These are phyloP conservation scores for Botryotinia narcissicola DNA, from an alignment of 2,329 filamentous ascomycete species.

Conservation along the genomic window DNA sequence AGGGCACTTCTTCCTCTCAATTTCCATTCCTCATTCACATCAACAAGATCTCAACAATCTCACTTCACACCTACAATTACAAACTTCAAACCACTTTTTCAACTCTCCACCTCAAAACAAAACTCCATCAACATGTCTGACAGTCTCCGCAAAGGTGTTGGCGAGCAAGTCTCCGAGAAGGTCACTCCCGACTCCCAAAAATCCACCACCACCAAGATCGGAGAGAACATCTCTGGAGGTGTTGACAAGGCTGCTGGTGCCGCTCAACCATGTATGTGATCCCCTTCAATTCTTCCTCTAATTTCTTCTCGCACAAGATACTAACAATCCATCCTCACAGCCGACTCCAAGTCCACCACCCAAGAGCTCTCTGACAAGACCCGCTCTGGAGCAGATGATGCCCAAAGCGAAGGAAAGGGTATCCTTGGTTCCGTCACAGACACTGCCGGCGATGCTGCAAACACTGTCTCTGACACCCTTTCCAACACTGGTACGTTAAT, in stretches of 20 bases:
- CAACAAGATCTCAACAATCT: not conserved
- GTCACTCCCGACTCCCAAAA: constrained; percentile 55
- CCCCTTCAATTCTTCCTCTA: constrained; percentile 20
- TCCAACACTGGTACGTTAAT: constrained; percentile 12
- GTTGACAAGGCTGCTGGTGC: constrained; percentile 47
- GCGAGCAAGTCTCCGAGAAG: constrained; percentile 49
- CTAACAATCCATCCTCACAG: constrained; percentile 18
- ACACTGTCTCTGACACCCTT: constrained; percentile 21
- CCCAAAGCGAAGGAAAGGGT: constrained; percentile 43
- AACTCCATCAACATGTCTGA: constrained; percentile 20
- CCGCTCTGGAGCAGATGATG: constrained; percentile 43
- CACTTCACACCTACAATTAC: not conserved
- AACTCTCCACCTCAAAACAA: not conserved
- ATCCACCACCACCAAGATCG: constrained; percentile 42
- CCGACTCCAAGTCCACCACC: constrained; percentile 44
- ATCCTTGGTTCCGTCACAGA: constrained; percentile 44
- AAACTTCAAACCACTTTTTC: not conserved
- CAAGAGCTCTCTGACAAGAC: constrained; percentile 48
- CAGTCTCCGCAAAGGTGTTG: constrained; percentile 46
- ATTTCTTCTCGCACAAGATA: not conserved
- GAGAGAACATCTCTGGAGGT: constrained; percentile 45
- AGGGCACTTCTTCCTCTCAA: not conserved
- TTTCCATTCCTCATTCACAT: not conserved
- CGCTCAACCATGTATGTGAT: constrained; percentile 44
- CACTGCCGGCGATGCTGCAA: constrained; percentile 37